These are phyloP conservation scores for Rhododendron williamsianum DNA, from an alignment of 148 eudicot genomes.

Conservation along the genomic window DNA sequence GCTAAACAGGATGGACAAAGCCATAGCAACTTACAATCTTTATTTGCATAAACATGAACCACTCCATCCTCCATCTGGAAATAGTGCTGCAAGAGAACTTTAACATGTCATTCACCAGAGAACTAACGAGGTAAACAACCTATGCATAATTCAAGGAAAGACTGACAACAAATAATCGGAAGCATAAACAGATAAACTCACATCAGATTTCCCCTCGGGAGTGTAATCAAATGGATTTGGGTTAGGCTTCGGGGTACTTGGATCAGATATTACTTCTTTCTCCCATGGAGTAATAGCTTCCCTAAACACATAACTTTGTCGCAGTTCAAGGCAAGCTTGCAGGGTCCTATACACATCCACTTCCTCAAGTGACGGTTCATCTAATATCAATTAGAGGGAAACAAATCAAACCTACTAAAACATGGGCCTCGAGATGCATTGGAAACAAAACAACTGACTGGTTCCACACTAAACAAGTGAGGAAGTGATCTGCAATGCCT, in stretches of 20 bases:
- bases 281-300: constrained; percentile 95
- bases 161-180: constrained; percentile 1
- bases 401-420: constrained; percentile 8
- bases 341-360: constrained; percentile 71
- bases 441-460: background rate
- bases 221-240: constrained; percentile 69
- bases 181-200: constrained; percentile 28
- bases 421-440: background rate
- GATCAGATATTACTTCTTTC: constrained; percentile 84
- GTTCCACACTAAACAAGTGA: background rate
- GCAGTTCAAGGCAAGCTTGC: constrained; percentile 88
- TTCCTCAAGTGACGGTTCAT: constrained; percentile 86
- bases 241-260: constrained; percentile 90
- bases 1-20: background rate
- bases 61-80: constrained; percentile 99
- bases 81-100: constrained; percentile 59
- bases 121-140: background rate
- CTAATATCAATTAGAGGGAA: constrained; percentile 30
- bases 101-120: background rate
- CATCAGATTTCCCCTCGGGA: constrained; percentile 72
- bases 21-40: constrained; percentile 60
- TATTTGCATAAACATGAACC: constrained; percentile 81
- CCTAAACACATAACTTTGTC: constrained; percentile 74
- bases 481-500: background rate
- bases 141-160: background rate